Evolutionary conservation across 108 stramenopile genomes (phyloP).

Genomic region (Fistulifera pelliculosa): DNA sequence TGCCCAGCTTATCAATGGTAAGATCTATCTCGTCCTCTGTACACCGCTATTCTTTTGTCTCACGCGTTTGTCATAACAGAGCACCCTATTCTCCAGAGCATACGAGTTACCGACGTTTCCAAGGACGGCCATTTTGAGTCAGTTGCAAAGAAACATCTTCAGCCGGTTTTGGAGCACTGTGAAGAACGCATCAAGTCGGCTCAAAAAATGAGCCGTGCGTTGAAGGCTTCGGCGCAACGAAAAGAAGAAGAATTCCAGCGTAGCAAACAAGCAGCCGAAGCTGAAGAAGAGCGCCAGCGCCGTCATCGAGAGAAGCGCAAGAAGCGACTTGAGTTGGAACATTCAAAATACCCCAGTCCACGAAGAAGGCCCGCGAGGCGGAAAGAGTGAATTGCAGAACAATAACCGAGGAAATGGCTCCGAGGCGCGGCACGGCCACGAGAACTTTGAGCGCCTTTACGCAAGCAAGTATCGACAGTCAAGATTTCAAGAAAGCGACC

Average conservation of each 20-base stretch:
- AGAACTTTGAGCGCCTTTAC: not conserved
- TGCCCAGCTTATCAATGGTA: conserved; percentile 2
- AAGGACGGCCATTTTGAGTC: not conserved
- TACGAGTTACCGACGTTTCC: not conserved
- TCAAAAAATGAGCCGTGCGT: not conserved
- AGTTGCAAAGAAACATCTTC: not conserved
- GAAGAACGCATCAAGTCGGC: not conserved
- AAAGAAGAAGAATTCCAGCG: not conserved
- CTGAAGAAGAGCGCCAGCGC: no score
- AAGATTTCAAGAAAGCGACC: no score
- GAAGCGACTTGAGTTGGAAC: no score
- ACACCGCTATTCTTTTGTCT: not conserved
- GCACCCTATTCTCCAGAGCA: not conserved
- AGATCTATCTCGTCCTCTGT: not conserved
- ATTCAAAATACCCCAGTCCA: no score
- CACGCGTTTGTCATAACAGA: not conserved
- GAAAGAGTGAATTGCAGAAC: conserved; percentile 1
- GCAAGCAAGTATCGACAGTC: not conserved
- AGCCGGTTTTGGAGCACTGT: not conserved
- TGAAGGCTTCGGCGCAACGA: not conserved
- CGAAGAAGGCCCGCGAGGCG: not conserved
- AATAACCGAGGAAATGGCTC: not conserved
- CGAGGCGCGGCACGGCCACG: not conserved
- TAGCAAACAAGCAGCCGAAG: no score
- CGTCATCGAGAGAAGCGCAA: no score